Conservation (phyloP, 164 flowering plant species). For the Platanus orientalis region DNA sequence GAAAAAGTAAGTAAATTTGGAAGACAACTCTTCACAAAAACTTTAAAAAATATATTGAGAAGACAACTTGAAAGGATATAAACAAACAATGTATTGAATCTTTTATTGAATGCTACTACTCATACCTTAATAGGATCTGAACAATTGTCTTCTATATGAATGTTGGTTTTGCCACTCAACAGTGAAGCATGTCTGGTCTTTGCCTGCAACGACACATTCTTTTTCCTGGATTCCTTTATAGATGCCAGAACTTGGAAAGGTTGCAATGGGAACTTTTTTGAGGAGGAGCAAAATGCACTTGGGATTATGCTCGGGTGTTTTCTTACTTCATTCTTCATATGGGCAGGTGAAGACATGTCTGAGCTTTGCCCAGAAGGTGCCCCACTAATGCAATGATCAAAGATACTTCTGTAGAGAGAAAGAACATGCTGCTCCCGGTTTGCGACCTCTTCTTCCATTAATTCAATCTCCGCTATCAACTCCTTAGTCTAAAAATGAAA, state of each 20-base stretch:
- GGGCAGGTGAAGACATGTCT: conserved; percentile 61
- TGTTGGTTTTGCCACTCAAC: conserved; percentile 27
- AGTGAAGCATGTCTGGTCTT: conserved; percentile 39
- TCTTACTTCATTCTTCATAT: conserved; percentile 40
- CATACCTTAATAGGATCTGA: conserved; percentile 44
- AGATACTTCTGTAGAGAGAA: conserved; percentile 70
- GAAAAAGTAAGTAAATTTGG: neutral
- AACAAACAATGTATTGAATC: neutral
- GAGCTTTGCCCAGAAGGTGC: conserved; percentile 66
- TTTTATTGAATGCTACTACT: neutral
- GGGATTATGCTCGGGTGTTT: conserved; percentile 80
- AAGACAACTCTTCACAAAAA: neutral
- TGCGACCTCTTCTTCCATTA: conserved; percentile 86
- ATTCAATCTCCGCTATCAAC: conserved; percentile 73
- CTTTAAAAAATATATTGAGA: conserved; percentile 3
- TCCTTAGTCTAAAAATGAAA: conserved; percentile 55
- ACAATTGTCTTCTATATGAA: conserved; percentile 22
- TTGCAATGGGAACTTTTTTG: conserved; percentile 61
- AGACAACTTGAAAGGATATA: neutral
- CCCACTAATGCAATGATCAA: conserved; percentile 56
- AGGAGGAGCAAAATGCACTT: conserved; percentile 75
- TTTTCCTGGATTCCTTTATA: conserved; percentile 42
- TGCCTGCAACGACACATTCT: conserved; percentile 27
- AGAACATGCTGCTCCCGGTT: conserved; percentile 84
- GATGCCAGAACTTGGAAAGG: conserved; percentile 55